Evolutionary conservation across 2,329 filamentous ascomycete genomes (phyloP).

Genomic region (Sarocladium strictum): DNA sequence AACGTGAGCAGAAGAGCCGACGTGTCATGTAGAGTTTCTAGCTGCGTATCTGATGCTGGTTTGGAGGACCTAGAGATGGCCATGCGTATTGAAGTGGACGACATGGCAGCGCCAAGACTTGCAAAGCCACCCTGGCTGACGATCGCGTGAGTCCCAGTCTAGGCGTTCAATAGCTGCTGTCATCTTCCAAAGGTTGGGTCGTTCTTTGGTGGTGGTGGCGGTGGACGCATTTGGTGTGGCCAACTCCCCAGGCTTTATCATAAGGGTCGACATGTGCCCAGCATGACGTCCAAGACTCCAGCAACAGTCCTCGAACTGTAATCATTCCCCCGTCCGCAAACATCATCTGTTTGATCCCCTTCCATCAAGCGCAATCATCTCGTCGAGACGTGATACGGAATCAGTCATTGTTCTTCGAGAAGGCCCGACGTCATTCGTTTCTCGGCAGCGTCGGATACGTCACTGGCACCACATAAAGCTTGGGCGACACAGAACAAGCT

Average conservation of each 20-base stretch:
- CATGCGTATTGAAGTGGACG: background rate
- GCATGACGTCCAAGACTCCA: conserved; percentile 3
- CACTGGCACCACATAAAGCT: background rate
- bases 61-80: background rate
- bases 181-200: background rate
- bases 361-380: background rate
- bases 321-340: background rate
- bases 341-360: background rate
- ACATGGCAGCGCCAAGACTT: background rate
- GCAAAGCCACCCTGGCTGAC: conserved; percentile 2
- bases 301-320: background rate
- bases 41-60: no score
- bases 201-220: background rate
- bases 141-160: conserved; percentile 4
- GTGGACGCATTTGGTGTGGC: background rate
- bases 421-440: background rate
- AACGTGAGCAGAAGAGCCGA: no score
- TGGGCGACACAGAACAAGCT: background rate
- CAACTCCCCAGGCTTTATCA: background rate
- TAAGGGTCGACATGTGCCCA: background rate
- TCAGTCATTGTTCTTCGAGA: background rate
- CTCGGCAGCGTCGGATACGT: background rate
- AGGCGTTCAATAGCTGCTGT: background rate
- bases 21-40: no score
- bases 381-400: background rate